Percentiles rank a stretch among this genome's conserved stretches.
Evolutionary conservation across 352 stramenopile species (phyloP).

Genomic region (Thalassiosira livingstoniorum): DNA sequence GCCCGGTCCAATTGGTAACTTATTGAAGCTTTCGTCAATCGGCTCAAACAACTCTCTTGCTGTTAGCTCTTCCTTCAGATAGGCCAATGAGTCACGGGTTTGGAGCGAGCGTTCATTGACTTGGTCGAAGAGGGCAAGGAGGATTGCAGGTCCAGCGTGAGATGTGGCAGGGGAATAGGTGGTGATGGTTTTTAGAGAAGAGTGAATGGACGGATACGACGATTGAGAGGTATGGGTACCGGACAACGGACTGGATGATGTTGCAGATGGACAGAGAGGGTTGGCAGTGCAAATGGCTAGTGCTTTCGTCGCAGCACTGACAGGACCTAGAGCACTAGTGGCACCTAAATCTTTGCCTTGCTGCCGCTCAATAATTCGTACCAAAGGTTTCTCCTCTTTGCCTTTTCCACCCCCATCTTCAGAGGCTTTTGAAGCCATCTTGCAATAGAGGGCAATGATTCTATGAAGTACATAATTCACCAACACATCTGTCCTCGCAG

Average conservation of each 20-base stretch:
- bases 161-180: conserved; percentile 53
- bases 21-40: conserved; percentile 59
- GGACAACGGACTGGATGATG: too few relatives aligned
- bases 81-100: conserved; percentile 26
- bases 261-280: conserved; percentile 30
- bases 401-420: conserved; percentile 22
- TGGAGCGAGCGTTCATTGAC: conserved; percentile 69
- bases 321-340: conserved; percentile 45
- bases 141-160: conserved; percentile 51
- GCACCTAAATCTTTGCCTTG: conserved; percentile 16
- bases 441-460: conserved; percentile 70
- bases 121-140: conserved; percentile 61
- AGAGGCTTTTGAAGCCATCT: conserved; percentile 53
- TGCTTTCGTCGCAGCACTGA: conserved; percentile 53
- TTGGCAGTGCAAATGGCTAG: conserved; percentile 69
- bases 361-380: conserved; percentile 51
- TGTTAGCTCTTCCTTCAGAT: conserved; percentile 49
- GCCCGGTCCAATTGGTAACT: too few relatives aligned
- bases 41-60: conserved; percentile 50
- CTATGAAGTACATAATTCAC: conserved; percentile 68
- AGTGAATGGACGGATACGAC: conserved; percentile 49
- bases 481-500: conserved; percentile 57
- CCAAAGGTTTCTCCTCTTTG: conserved; percentile 35
- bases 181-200: conserved; percentile 64
- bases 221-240: too few relatives aligned